phyloP scores from a whole-genome alignment of 345 rosid genomes.

The Salix caprea region DNA sequence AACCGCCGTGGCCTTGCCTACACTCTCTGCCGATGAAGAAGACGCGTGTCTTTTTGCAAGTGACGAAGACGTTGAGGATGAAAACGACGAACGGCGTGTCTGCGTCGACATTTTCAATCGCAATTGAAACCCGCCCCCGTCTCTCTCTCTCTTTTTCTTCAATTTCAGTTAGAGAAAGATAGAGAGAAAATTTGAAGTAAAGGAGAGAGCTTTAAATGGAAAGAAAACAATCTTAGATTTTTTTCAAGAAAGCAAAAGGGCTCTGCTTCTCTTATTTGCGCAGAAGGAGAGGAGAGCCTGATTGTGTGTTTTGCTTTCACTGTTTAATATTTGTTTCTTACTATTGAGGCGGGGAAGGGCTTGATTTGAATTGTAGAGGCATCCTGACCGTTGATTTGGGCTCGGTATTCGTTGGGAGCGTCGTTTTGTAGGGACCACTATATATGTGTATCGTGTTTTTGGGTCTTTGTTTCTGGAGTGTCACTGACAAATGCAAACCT shows the following conservation, averaged over 20 bases:
- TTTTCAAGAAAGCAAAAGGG: background rate
- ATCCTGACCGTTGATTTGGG: slow-evolving; percentile 5
- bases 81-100: slow-evolving; percentile 40
- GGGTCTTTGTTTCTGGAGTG: background rate
- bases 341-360: slow-evolving; percentile 8
- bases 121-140: background rate
- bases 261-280: background rate
- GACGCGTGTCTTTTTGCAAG: slow-evolving; percentile 44
- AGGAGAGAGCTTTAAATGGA: background rate
- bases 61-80: slow-evolving; percentile 48
- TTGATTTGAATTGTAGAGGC: background rate
- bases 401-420: slow-evolving; percentile 8
- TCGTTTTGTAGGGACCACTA: slow-evolving; percentile 2
- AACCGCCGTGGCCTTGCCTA: slow-evolving; percentile 30
- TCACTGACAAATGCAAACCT: background rate
- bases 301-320: slow-evolving; percentile 5
- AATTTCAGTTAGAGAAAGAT: background rate
- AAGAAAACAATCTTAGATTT: background rate
- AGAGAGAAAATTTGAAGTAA: background rate
- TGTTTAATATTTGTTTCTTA: slow-evolving; percentile 4
- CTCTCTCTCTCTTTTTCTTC: background rate
- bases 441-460: background rate
- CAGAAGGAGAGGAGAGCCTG: background rate
- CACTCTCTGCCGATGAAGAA: slow-evolving; percentile 38
- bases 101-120: slow-evolving; percentile 24